Percentiles rank a stretch among this genome's conserved stretches.
Conservation (phyloP, 2,329 filamentous ascomycete species). For the Fusarium solani-melongenae region DNA sequence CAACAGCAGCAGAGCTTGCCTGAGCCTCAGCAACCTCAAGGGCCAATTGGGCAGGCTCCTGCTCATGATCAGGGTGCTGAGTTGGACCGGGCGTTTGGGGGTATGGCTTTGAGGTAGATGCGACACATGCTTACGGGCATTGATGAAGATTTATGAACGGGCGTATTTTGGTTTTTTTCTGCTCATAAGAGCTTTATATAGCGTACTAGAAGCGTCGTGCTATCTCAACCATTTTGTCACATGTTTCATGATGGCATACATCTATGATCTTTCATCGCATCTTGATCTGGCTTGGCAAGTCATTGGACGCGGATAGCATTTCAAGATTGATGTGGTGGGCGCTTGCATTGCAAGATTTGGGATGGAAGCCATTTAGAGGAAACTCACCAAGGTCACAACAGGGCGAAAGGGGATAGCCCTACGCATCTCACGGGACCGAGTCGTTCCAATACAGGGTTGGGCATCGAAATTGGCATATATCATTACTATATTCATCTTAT, state of each 20-base stretch:
- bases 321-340: background rate
- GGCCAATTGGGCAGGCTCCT: slow-evolving; percentile 38
- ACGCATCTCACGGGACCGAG: no score
- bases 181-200: background rate
- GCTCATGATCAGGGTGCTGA: slow-evolving; percentile 64
- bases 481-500: background rate
- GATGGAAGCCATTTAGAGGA: background rate
- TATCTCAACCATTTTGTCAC: background rate
- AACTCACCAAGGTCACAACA: background rate
- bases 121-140: background rate
- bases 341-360: background rate
- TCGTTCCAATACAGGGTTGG: background rate
- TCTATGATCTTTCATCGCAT: background rate
- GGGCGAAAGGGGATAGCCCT: background rate
- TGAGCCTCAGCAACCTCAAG: slow-evolving; percentile 18
- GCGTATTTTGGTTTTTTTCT: slow-evolving; percentile 2
- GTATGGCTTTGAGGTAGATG: slow-evolving; percentile 52
- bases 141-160: slow-evolving; percentile 24
- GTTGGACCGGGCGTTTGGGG: slow-evolving; percentile 68
- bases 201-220: background rate
- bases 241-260: background rate
- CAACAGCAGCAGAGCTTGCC: slow-evolving; percentile 39
- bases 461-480: background rate
- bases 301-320: background rate
- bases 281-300: background rate